Percentiles rank a stretch among this genome's conserved stretches.
Conservation (phyloP, 208 protist genomes). For the Phytomonas sp. region DNA sequence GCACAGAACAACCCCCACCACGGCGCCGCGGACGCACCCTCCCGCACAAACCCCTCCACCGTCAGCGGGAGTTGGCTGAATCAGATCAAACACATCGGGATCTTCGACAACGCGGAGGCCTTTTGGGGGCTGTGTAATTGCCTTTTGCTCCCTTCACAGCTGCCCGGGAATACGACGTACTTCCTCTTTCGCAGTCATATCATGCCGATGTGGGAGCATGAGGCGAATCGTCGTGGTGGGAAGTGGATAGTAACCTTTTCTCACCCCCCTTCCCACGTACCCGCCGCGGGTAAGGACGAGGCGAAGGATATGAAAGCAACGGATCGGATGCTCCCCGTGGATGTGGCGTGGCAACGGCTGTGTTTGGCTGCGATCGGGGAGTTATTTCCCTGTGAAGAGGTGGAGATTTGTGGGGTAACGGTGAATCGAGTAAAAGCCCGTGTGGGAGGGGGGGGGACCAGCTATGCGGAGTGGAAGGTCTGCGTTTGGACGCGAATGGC, state of each 20-base stretch:
- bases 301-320: neutral
- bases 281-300: neutral
- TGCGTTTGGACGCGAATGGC: conserved; percentile 83
- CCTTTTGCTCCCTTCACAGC: conserved; percentile 62
- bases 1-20: conserved; percentile 11
- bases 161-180: conserved; percentile 67
- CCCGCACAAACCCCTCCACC: neutral
- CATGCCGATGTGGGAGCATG: conserved; percentile 88
- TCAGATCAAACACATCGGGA: conserved; percentile 65
- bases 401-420: conserved; percentile 80
- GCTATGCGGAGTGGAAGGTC: conserved; percentile 58
- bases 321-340: conserved; percentile 31
- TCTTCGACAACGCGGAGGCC: conserved; percentile 85
- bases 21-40: neutral
- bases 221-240: conserved; percentile 80
- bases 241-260: conserved; percentile 77
- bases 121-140: conserved; percentile 80
- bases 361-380: conserved; percentile 78
- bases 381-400: conserved; percentile 62
- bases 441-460: conserved; percentile 7
- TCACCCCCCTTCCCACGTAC: conserved; percentile 7
- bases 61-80: conserved; percentile 66
- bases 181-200: conserved; percentile 87
- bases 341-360: conserved; percentile 70
- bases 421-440: conserved; percentile 46